Evolutionary conservation across 1,284 basidiomycete species (phyloP).

Genomic region (Ustilago shanxiensis): DNA sequence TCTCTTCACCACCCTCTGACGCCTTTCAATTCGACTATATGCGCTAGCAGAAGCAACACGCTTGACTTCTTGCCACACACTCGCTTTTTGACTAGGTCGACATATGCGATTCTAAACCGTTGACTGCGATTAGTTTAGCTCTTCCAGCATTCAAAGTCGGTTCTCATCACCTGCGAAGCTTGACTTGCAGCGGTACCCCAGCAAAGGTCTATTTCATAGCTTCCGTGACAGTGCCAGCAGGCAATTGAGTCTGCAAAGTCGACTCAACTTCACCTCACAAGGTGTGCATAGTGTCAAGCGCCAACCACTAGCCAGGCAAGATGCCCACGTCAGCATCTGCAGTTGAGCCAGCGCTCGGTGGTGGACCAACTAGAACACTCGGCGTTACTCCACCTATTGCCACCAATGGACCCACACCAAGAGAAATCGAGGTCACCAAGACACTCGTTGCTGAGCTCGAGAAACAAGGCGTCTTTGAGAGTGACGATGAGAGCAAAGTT

Average conservation of each 20-base stretch:
- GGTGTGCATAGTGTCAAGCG: slow-evolving; percentile 13
- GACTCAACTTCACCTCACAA: background rate
- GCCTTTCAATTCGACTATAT: background rate
- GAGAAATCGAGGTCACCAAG: slow-evolving; percentile 76
- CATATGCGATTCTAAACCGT: background rate
- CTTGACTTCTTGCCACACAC: background rate
- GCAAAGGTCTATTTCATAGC: too few species aligned
- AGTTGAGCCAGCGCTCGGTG: slow-evolving; percentile 50
- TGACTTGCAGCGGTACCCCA: too few species aligned
- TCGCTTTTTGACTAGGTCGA: background rate
- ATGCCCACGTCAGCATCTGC: slow-evolving; percentile 52
- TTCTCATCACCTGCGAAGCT: too few species aligned
- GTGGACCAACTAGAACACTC: slow-evolving; percentile 49
- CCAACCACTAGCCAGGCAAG: background rate
- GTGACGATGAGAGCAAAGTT: slow-evolving; percentile 85
- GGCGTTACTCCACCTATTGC: slow-evolving; percentile 89
- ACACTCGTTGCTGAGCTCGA: slow-evolving; percentile 90
- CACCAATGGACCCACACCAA: slow-evolving; percentile 64
- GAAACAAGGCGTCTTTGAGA: slow-evolving; percentile 88
- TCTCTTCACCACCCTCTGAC: background rate
- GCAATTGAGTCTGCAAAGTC: background rate
- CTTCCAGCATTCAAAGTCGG: background rate
- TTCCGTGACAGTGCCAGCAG: background rate
- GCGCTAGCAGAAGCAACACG: background rate
- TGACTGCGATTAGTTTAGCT: background rate